Percentiles rank a stretch among this genome's conserved stretches.
phyloP scores from a whole-genome alignment of 352 stramenopile species.

The Globisporangium irregulare region DNA sequence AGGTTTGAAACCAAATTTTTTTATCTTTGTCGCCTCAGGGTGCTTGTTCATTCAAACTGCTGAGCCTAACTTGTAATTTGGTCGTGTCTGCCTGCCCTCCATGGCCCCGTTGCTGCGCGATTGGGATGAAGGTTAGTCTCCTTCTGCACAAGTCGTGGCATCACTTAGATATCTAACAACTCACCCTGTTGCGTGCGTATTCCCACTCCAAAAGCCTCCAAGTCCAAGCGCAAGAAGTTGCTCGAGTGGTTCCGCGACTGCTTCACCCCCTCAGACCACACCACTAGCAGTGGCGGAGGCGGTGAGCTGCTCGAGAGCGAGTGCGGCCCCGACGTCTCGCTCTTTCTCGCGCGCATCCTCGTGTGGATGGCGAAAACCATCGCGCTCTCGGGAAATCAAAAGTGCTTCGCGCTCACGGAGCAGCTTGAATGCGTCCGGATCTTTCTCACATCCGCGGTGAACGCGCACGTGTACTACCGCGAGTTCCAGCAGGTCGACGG shows the following conservation, averaged over 20 bases:
- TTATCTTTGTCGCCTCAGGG: not conserved
- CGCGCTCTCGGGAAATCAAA: conserved; percentile 2
- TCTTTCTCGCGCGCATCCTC: conserved; percentile 60
- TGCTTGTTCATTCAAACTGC: not conserved
- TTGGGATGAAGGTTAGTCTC: conserved; percentile 60
- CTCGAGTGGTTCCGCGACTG: conserved; percentile 45
- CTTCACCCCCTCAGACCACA: conserved; percentile 20
- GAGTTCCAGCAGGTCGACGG: conserved; percentile 60
- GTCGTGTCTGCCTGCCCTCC: not conserved
- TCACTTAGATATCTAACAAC: not conserved
- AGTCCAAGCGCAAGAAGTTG: conserved; percentile 46
- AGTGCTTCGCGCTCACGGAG: conserved; percentile 32
- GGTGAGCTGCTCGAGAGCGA: conserved; percentile 43
- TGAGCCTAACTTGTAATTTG: not conserved
- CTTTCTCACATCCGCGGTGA: conserved; percentile 36
- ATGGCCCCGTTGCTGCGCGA: conserved; percentile 53
- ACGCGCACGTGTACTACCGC: conserved; percentile 35
- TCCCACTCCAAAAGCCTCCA: conserved; percentile 29
- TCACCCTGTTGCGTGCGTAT: not conserved
- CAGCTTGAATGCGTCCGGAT: conserved; percentile 49
- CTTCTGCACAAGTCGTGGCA: not conserved
- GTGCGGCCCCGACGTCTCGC: conserved; percentile 40
- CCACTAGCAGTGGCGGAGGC: not conserved
- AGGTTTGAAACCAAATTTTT: conserved; percentile 2
- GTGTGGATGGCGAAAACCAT: conserved; percentile 65